Percentiles rank a stretch among this genome's conserved stretches.
phyloP scores from a whole-genome alignment of 148 eudicot genomes.

The Spergularia bocconei region DNA sequence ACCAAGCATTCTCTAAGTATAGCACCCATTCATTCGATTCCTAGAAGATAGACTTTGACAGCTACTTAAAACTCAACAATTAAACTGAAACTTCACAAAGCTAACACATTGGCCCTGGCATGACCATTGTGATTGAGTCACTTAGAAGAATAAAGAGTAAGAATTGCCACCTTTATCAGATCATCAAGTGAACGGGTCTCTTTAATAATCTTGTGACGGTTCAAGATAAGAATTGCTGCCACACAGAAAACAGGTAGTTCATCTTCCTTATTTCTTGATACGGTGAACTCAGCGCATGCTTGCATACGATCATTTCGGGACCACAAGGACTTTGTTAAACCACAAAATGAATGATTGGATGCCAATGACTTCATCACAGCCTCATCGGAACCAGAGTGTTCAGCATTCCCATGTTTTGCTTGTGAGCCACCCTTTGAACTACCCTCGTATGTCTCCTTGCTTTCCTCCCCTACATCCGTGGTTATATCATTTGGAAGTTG shows the following conservation, averaged over 20 bases:
- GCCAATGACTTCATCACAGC: slow-evolving; percentile 48
- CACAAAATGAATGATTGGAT: slow-evolving; percentile 70
- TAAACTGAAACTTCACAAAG: too few relatives aligned
- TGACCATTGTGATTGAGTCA: not conserved
- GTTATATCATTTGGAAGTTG: slow-evolving; percentile 55
- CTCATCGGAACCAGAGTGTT: slow-evolving; percentile 46
- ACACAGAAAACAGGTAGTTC: slow-evolving; percentile 90
- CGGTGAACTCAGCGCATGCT: slow-evolving; percentile 37
- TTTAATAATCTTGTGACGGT: slow-evolving; percentile 78
- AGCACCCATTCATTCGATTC: not conserved
- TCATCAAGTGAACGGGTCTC: slow-evolving; percentile 91
- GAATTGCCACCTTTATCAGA: slow-evolving; percentile 72
- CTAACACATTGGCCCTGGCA: too few relatives aligned
- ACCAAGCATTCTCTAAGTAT: not conserved
- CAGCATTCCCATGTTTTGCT: slow-evolving; percentile 41
- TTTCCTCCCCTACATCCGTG: slow-evolving; percentile 53
- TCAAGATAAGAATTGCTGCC: slow-evolving; percentile 79
- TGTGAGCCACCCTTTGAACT: slow-evolving; percentile 44
- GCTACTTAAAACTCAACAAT: not conserved
- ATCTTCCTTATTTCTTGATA: slow-evolving; percentile 64
- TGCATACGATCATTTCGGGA: slow-evolving; percentile 61
- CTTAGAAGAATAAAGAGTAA: not conserved
- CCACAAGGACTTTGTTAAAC: slow-evolving; percentile 81
- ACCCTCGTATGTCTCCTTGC: slow-evolving; percentile 33
- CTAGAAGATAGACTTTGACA: not conserved